phyloP scores from a whole-genome alignment of 495 filamentous ascomycete species.

The Letharia lupina region DNA sequence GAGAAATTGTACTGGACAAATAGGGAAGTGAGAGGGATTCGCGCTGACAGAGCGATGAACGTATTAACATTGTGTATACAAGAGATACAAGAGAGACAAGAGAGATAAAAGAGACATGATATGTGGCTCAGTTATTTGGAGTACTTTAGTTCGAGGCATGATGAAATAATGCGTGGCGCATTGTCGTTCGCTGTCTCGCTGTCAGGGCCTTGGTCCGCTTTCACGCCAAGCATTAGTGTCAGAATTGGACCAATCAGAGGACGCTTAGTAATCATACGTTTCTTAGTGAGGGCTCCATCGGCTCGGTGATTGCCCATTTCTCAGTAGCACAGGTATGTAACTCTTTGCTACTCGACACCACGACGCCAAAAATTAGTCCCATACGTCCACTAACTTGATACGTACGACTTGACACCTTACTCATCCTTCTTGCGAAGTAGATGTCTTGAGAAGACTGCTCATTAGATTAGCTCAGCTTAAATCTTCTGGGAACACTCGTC shows the following conservation, averaged over 20 bases:
- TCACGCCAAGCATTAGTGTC: background rate
- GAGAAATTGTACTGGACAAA: background rate
- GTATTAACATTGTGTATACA: background rate
- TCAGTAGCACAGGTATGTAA: background rate
- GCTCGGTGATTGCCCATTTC: background rate
- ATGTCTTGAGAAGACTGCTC: background rate
- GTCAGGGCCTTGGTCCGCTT: background rate
- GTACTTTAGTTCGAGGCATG: background rate
- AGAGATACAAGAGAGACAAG: background rate
- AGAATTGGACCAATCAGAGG: background rate
- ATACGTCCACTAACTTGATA: background rate
- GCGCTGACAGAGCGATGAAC: background rate
- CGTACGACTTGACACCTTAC: background rate
- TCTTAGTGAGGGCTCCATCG: too few relatives aligned
- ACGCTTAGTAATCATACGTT: background rate
- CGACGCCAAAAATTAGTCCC: too few relatives aligned
- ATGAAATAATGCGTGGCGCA: background rate
- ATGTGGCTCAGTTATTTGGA: conserved; percentile 4
- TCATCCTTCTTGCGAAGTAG: background rate
- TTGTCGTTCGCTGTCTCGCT: background rate
- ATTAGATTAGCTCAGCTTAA: background rate
- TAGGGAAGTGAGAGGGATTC: background rate
- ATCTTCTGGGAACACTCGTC: background rate
- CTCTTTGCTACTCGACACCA: background rate
- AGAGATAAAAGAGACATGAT: background rate